Evolutionary conservation across 306 rosid genomes (phyloP).

Genomic region (Betula pendula): DNA sequence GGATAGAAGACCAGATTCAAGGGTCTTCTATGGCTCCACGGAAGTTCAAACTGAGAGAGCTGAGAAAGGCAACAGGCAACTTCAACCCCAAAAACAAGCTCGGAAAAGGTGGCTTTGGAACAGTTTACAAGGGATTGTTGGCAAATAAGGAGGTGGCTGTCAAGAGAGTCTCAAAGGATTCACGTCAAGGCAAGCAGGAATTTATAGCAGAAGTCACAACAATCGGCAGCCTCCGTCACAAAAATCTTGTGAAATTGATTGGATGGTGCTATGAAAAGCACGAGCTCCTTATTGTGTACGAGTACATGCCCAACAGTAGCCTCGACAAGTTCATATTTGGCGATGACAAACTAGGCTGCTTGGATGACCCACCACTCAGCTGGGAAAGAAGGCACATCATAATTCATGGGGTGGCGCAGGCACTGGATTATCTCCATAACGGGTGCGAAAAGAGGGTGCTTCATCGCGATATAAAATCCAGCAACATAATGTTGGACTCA

Average conservation of each 20-base stretch:
- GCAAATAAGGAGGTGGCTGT: constrained; percentile 63
- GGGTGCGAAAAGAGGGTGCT: constrained; percentile 68
- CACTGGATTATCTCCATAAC: constrained; percentile 71
- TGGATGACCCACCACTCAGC: constrained; percentile 23
- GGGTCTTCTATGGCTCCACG: constrained; percentile 51
- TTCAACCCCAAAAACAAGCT: constrained; percentile 66
- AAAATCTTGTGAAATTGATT: constrained; percentile 64
- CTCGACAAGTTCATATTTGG: constrained; percentile 59
- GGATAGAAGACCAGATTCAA: constrained; percentile 61
- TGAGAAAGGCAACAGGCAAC: constrained; percentile 55
- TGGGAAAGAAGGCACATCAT: constrained; percentile 56
- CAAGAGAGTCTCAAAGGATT: constrained; percentile 62
- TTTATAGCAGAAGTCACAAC: constrained; percentile 82
- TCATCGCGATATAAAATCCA: constrained; percentile 75
- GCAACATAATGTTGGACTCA: constrained; percentile 73
- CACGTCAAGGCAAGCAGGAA: constrained; percentile 78
- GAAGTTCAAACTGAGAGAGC: constrained; percentile 48
- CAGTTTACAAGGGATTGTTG: constrained; percentile 60
- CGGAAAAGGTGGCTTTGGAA: constrained; percentile 84
- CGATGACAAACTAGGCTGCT: constrained; percentile 21
- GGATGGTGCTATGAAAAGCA: constrained; percentile 82
- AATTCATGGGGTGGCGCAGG: constrained; percentile 65
- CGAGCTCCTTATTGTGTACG: constrained; percentile 80
- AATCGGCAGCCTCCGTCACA: constrained; percentile 74
- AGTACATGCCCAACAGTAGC: constrained; percentile 80